phyloP scores from a whole-genome alignment of 2,329 filamentous ascomycete genomes.

The Colletotrichum scovillei region DNA sequence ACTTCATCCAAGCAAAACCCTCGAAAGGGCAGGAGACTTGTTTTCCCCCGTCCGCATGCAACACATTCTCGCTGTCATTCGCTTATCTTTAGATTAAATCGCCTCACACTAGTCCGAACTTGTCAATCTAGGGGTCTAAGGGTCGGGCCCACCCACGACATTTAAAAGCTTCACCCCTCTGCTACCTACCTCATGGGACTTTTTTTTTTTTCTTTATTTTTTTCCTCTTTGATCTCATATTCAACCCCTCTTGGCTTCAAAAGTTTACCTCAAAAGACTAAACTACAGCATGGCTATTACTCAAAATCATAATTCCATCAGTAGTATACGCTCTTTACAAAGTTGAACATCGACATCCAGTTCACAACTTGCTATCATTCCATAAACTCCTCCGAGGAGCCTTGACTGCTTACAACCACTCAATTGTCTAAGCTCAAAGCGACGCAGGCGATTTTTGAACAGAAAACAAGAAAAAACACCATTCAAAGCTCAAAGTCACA shows the following conservation, averaged over 20 bases:
- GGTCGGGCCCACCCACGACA: conserved; percentile 22
- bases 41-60: not conserved
- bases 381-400: not conserved
- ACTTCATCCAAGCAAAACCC: not conserved
- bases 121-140: conserved; percentile 8
- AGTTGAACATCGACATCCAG: conserved; percentile 7
- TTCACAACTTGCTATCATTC: not conserved
- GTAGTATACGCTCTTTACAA: not conserved
- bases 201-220: not conserved
- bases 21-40: not conserved
- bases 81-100: conserved; percentile 15
- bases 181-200: not conserved
- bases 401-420: not conserved
- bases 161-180: conserved; percentile 9
- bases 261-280: not conserved
- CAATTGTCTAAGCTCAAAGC: not conserved
- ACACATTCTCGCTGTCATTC: not conserved
- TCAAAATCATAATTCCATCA: not conserved
- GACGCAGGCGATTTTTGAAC: too few relatives aligned
- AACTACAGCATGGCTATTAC: conserved; percentile 12
- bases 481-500: not conserved
- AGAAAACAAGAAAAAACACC: not conserved
- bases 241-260: not conserved
- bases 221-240: not conserved
- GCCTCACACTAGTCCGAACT: conserved; percentile 29